Evolutionary conservation across 2,329 filamentous ascomycete genomes (phyloP), one percentile per base, ranked within the genome.

Genomic region (Claviceps cyperi): DNA sequence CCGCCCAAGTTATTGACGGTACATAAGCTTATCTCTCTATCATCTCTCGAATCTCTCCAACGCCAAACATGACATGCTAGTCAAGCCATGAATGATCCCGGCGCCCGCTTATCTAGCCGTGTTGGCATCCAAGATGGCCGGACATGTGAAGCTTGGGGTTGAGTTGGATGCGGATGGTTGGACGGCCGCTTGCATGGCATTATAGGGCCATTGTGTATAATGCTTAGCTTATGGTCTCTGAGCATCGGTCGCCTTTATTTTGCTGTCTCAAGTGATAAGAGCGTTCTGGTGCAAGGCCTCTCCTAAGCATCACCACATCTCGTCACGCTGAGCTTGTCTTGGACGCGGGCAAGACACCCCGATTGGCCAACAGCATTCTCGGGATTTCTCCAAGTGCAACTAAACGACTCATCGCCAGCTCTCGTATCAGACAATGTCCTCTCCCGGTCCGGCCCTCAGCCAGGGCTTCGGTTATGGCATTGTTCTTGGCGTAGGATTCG

Each of bases 391-490:
- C 28, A 32, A 32, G 28, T 32, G 28, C 28, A 32, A 32, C 28
- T 32, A 32, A 11, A 32, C 28, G 8, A 32, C 28, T 32, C 28
- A 32, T 32, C 9, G 28, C 28, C 28, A 11, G 28, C 14, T 39
- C 38, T n/a, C n/a, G 38, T 39, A 19, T 39, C 38, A 41, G 17
- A 11, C 17, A 41, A 56, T 56, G 55, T 47, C 52, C 15, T 53
- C 50, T 37, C 52, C 52, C 22, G 53, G 55, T 21, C 54, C 69
- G 21, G 67, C 75, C 32, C 62, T 77, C 15, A 66, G 67, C 55
- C 78, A 84, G 59, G 79, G 77, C 50, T 83, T 81, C 54, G 85
- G 86, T 59, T 90, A 90, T 75, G 85, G 84, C 60, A 81, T 90
- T 56, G 78, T 90, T 47, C 67, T 90, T 36, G 85, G 85, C 17